Evolutionary conservation across 1,284 basidiomycete genomes (phyloP).

Genomic region (Grifola frondosa): DNA sequence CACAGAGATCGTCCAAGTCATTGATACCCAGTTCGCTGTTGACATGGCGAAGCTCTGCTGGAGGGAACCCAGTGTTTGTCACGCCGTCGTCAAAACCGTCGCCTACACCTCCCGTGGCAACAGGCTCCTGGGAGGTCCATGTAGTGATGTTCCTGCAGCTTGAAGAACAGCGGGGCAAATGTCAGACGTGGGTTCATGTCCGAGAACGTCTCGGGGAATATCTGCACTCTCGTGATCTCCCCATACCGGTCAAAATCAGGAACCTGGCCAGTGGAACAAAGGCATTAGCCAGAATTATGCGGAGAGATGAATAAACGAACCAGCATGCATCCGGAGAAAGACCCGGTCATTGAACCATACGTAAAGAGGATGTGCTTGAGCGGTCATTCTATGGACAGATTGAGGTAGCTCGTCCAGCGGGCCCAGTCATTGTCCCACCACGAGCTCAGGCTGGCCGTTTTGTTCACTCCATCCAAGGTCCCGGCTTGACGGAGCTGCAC

Average conservation of each 20-base stretch:
- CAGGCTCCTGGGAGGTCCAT: conserved; percentile 39
- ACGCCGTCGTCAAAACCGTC: conserved; percentile 46
- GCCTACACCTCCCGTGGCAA: too few species aligned
- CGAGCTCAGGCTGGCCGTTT: conserved; percentile 33
- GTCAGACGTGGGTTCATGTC: conserved; percentile 37
- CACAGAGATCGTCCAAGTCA: conserved; percentile 2
- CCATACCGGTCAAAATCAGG: conserved; percentile 34
- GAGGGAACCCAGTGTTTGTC: conserved; percentile 55
- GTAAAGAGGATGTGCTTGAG: too few species aligned
- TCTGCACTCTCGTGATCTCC: conserved; percentile 26
- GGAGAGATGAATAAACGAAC: too few species aligned
- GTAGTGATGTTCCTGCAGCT: conserved; percentile 54
- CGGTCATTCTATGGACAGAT: conserved; percentile 38
- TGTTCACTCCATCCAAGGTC: conserved; percentile 42
- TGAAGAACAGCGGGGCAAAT: conserved; percentile 51
- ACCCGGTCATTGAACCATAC: too few species aligned
- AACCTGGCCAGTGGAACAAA: conserved; percentile 33
- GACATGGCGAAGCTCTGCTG: conserved; percentile 22
- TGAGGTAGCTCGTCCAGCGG: conserved; percentile 48
- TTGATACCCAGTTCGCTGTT: conserved; percentile 10
- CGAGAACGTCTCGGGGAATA: conserved; percentile 34
- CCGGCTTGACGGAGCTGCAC: conserved; percentile 29
- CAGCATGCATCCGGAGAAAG: too few species aligned
- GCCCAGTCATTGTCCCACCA: conserved; percentile 62
- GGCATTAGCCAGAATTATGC: too few species aligned